These are phyloP conservation scores for Pseudocercospora musae DNA, from an alignment of 2,329 filamentous ascomycete genomes.

Conservation along the genomic window DNA sequence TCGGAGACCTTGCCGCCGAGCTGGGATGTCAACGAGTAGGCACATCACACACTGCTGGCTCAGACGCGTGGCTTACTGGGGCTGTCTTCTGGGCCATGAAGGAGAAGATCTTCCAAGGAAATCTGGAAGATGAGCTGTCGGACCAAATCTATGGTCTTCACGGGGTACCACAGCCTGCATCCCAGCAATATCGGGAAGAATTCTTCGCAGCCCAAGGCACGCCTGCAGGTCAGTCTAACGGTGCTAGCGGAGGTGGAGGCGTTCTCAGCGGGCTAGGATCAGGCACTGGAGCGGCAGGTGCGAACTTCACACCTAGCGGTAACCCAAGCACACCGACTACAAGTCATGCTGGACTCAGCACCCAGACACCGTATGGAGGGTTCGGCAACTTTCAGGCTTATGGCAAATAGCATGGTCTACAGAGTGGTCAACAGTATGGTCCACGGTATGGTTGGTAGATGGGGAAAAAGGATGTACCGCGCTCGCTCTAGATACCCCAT, in stretches of 20 bases:
- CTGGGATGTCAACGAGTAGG: conserved; percentile 87
- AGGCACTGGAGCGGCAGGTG: conserved; percentile 2
- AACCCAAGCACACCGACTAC: conserved; percentile 24
- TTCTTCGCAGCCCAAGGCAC: conserved; percentile 45
- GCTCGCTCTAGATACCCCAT: background rate
- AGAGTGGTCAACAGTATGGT: background rate
- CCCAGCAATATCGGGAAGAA: conserved; percentile 51
- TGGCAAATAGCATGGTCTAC: conserved; percentile 5
- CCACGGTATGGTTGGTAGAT: background rate
- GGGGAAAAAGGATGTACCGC: background rate
- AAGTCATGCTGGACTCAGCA: conserved; percentile 19
- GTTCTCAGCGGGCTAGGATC: conserved; percentile 17
- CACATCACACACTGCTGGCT: conserved; percentile 85
- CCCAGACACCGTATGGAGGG: conserved; percentile 16
- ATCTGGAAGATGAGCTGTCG: conserved; percentile 73
- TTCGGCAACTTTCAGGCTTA: conserved; percentile 18
- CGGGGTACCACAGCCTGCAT: conserved; percentile 51
- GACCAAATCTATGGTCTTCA: conserved; percentile 94
- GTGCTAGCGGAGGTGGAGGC: conserved; percentile 20
- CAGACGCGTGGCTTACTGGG: conserved; percentile 88
- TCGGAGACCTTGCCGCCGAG: conserved; percentile 91
- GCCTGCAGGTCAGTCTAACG: conserved; percentile 20
- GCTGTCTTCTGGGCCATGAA: conserved; percentile 93
- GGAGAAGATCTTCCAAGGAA: conserved; percentile 79
- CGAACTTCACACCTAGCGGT: conserved; percentile 20